These are phyloP conservation scores for Solanum aculeatissimum DNA, from an alignment of 305 asterid genomes.

Conservation along the genomic window DNA sequence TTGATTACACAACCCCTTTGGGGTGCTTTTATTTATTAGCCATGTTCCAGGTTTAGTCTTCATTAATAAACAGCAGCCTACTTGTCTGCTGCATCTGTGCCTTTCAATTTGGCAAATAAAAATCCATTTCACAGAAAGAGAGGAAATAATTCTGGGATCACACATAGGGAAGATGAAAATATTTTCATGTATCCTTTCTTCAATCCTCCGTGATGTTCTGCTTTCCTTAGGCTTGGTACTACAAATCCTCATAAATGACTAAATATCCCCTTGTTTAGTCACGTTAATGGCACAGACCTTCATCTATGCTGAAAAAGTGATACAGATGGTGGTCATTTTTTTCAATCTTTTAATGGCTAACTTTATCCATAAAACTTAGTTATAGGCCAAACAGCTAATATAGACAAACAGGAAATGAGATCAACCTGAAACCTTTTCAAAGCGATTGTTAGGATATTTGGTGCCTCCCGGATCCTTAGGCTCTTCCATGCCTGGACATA, in stretches of 20 bases:
- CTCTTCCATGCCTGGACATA: slow-evolving; percentile 96
- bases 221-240: neutral
- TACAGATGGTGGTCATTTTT: neutral
- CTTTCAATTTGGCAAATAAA: neutral
- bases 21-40: neutral
- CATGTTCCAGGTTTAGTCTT: neutral
- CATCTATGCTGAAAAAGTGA: neutral
- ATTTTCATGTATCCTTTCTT: neutral
- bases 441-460: slow-evolving; percentile 91
- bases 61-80: neutral
- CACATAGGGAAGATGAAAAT: neutral
- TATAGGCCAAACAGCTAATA: neutral
- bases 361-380: neutral
- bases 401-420: neutral
- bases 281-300: neutral
- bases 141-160: neutral
- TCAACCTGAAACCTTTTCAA: slow-evolving; percentile 94
- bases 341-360: neutral
- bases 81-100: neutral
- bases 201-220: neutral
- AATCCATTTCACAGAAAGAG: neutral
- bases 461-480: slow-evolving; percentile 58
- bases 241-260: neutral
- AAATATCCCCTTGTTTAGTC: neutral
- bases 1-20: neutral